Evolutionary conservation across 2,329 filamentous ascomycete species (phyloP), one percentile per base, ranked within the genome.

Genomic region (Ophiosphaerella narmari): DNA sequence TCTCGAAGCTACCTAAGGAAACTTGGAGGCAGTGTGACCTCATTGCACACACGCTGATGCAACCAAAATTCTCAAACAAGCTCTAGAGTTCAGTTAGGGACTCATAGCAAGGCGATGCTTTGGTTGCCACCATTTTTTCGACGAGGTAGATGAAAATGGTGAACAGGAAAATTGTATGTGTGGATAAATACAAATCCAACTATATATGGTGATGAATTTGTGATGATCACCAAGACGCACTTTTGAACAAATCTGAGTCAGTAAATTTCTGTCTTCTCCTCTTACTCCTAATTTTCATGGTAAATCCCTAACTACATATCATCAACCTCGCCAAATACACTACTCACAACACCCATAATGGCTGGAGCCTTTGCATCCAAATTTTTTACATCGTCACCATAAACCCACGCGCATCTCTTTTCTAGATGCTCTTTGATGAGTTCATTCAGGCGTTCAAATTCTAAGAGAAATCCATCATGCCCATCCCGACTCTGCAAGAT

Each of bases 401-500:
- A 33, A 21, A 23, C 16, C 14, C 46, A 47, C 6, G 42, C 44
- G 43, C 45, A 52, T 37, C 32, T 33, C 11, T 45, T 29, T 32
- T 46, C 7, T 21, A 61, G 26, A 43, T 61, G 51, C 8, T 35
- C 24, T 14, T 13, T 43, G 18, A 73, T 66, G 7, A 72, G 35
- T 0, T 38, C 32, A 21, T 65, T 62, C 24, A 74, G 58, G 35
- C 65, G 59, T 32, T 71, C 65, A 51, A 72, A 71, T 39, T 74
- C 72, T 3, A 75, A 54, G n/a, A 74, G 49, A 43, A 75, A 75
- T 1, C 67, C 72, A 51, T 75, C 70, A 39, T 75, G 72, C 0
- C 72, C 72, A 36, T 74, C 70, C 1, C 49, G 51, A 1, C 64
- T 68, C 18, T 64, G 50, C 4, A 74, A 44, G 31, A 63, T 57